A percentile compares a stretch with the other conserved stretches of the same genome.
Conservation (phyloP, 495 filamentous ascomycete species). For the Xylaria cubensis region DNA sequence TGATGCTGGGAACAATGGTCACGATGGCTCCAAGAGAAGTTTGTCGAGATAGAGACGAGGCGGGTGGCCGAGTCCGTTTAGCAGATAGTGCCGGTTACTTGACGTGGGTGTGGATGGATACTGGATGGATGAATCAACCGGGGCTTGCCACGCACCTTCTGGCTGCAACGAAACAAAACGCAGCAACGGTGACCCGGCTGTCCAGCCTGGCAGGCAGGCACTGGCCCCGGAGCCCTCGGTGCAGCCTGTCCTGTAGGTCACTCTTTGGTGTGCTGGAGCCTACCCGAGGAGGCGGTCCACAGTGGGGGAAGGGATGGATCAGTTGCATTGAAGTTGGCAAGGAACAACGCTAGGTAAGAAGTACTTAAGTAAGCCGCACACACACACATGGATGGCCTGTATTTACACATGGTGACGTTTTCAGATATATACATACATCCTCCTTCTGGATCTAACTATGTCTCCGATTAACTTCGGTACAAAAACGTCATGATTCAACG, state of each 20-base stretch:
- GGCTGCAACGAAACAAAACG: not conserved
- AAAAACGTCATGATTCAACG: not conserved
- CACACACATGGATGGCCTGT: not conserved
- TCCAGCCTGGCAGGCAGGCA: conserved; percentile 1
- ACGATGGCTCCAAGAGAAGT: conserved; percentile 30
- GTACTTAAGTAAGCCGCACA: not conserved
- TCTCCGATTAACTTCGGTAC: not conserved
- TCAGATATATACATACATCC: not conserved
- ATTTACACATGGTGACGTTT: not conserved
- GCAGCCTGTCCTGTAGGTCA: not conserved
- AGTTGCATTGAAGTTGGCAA: not conserved
- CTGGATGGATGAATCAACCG: conserved; percentile 27
- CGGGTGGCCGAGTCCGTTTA: conserved; percentile 27
- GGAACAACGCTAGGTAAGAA: not conserved
- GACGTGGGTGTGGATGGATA: conserved; percentile 14
- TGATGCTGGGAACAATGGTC: conserved; percentile 25
- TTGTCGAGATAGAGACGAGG: conserved; percentile 30
- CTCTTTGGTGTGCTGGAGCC: not conserved
- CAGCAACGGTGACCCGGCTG: conserved; percentile 6
- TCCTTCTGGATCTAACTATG: not conserved
- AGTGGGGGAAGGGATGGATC: conserved; percentile 16
- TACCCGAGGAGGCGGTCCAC: conserved; percentile 24
- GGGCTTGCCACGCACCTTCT: conserved; percentile 21
- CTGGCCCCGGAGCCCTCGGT: not conserved
- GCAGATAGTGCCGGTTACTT: conserved; percentile 30